Conservation (phyloP, 140 eudicot species). For the Anethum foeniculum region DNA sequence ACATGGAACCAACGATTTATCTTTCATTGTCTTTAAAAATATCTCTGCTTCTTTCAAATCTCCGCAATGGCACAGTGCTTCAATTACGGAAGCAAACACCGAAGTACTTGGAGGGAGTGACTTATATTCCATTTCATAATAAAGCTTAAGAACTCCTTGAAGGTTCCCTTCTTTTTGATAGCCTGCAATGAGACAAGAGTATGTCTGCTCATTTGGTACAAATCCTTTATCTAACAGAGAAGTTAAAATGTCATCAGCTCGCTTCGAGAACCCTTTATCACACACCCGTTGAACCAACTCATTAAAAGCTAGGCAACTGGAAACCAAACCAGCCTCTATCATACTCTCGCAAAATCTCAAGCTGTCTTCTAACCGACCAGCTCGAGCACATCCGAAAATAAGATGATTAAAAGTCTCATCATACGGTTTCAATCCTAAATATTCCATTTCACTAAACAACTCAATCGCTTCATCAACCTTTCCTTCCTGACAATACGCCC, state of each 20-base stretch:
- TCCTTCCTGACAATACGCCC: constrained; percentile 47
- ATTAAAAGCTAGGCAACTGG: constrained; percentile 45
- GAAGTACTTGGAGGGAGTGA: constrained; percentile 37
- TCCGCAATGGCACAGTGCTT: constrained; percentile 26
- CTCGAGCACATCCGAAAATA: constrained; percentile 47
- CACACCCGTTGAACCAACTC: constrained; percentile 44
- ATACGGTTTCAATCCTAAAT: constrained; percentile 35
- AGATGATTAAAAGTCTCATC: constrained; percentile 50
- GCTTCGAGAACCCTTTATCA: constrained; percentile 26
- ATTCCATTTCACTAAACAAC: constrained; percentile 46
- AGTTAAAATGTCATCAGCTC: constrained; percentile 56
- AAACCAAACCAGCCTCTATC: constrained; percentile 42
- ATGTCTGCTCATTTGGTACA: constrained; percentile 49
- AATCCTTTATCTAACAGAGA: constrained; percentile 60
- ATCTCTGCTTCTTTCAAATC: constrained; percentile 49
- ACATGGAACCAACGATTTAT: constrained; percentile 25
- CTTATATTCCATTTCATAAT: constrained; percentile 68
- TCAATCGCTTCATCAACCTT: constrained; percentile 41
- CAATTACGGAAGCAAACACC: constrained; percentile 35
- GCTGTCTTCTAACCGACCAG: constrained; percentile 43
- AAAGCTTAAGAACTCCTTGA: constrained; percentile 51
- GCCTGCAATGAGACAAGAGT: constrained; percentile 46
- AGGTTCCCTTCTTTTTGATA: constrained; percentile 44
- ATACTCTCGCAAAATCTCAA: constrained; percentile 46
- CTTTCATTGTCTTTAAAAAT: constrained; percentile 38